A percentile compares a stretch with the other conserved stretches of the same genome.
These are phyloP conservation scores for Geranium brycei DNA, from an alignment of 345 rosid species.

Conservation along the genomic window DNA sequence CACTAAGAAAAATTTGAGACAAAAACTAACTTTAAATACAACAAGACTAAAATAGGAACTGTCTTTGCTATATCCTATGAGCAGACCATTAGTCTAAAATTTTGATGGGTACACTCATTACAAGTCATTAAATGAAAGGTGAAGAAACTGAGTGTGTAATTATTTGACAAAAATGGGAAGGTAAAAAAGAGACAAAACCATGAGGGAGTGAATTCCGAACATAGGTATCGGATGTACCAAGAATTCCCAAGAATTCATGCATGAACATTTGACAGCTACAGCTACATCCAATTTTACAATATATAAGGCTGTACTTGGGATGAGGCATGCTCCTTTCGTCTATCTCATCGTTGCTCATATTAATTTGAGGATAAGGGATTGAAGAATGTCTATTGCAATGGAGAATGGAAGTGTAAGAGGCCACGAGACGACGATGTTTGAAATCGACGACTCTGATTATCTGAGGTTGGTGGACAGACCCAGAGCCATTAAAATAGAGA, in stretches of 20 bases:
- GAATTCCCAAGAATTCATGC: background rate
- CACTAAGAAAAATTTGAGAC: too few species aligned
- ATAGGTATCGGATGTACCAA: background rate
- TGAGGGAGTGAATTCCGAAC: background rate
- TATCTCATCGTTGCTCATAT: too few species aligned
- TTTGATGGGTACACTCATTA: too few species aligned
- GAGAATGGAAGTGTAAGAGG: background rate
- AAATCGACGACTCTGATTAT: background rate
- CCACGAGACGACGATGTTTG: background rate
- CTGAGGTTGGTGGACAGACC: background rate
- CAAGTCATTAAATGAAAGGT: too few species aligned
- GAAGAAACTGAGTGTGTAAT: too few species aligned
- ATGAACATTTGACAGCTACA: background rate
- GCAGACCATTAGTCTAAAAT: too few species aligned
- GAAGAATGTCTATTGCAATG: background rate
- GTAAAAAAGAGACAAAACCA: too few species aligned
- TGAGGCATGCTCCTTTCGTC: background rate
- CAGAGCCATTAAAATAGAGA: conserved; percentile 16
- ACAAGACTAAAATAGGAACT: too few species aligned
- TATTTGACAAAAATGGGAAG: too few species aligned
- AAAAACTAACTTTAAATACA: too few species aligned
- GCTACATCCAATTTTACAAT: background rate
- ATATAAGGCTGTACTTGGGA: background rate
- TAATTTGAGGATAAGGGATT: too few species aligned
- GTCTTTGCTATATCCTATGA: too few species aligned